These are phyloP conservation scores for Colletotrichum spaethianum DNA, from an alignment of 2,329 filamentous ascomycete species.

Conservation along the genomic window DNA sequence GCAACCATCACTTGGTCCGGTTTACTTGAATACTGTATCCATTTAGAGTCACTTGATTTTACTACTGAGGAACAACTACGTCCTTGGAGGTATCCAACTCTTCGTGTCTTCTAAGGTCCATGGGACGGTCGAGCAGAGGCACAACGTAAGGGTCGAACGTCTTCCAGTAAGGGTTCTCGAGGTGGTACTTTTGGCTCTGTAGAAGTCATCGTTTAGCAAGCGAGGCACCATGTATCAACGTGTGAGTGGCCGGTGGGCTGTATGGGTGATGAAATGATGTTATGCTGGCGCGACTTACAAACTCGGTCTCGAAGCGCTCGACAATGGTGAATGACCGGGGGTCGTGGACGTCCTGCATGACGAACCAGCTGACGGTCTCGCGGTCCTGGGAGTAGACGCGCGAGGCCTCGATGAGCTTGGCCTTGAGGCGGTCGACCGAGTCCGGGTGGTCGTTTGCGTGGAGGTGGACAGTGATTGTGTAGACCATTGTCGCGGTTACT, in stretches of 20 bases:
- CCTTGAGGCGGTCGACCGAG: conserved; percentile 75
- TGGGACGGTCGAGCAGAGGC: conserved; percentile 76
- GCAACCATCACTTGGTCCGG: background rate
- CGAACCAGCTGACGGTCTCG: conserved; percentile 80
- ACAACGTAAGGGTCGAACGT: conserved; percentile 83
- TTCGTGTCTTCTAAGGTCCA: conserved; percentile 78
- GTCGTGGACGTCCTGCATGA: conserved; percentile 82
- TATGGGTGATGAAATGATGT: background rate
- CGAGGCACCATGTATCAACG: background rate
- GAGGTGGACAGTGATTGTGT: conserved; percentile 79
- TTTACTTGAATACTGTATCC: background rate
- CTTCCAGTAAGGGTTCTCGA: conserved; percentile 81
- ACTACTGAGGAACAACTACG: conserved; percentile 54
- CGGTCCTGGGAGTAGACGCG: conserved; percentile 80
- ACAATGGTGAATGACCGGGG: conserved; percentile 81
- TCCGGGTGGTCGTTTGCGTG: conserved; percentile 77
- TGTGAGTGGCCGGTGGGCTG: background rate
- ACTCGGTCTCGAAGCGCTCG: conserved; percentile 79
- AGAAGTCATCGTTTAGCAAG: background rate
- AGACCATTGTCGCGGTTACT: conserved; percentile 67
- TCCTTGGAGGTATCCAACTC: conserved; percentile 73
- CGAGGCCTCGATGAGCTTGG: conserved; percentile 82
- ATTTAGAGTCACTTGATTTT: background rate
- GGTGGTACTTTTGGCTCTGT: conserved; percentile 72
- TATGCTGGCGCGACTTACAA: conserved; percentile 58